phyloP scores from a whole-genome alignment of 2,329 filamentous ascomycete species.

The Hypomyces rosellus region DNA sequence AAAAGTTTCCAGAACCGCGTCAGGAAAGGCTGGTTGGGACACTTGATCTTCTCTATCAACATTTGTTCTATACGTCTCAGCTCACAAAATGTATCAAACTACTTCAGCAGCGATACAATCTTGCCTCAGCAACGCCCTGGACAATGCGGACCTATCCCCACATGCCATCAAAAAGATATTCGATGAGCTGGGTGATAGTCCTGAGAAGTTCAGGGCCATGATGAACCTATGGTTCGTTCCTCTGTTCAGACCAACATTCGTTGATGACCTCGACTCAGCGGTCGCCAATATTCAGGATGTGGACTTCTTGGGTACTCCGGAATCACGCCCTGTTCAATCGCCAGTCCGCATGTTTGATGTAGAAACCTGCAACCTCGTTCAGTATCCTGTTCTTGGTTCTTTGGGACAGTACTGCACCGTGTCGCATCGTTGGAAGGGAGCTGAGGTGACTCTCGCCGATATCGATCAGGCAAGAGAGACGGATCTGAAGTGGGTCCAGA shows the following conservation, averaged over 20 bases:
- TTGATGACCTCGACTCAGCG: not conserved
- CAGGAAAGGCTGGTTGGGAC: too few relatives aligned
- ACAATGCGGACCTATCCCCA: too few relatives aligned
- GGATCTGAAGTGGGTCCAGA: slow-evolving; percentile 2
- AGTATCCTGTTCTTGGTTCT: slow-evolving; percentile 1
- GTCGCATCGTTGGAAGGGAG: slow-evolving; percentile 10
- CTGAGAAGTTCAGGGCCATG: slow-evolving; percentile 7
- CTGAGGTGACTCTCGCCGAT: slow-evolving; percentile 2
- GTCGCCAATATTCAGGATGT: slow-evolving; percentile 4
- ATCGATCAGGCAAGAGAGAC: slow-evolving; percentile 3
- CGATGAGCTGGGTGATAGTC: slow-evolving; percentile 1
- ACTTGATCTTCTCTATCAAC: too few relatives aligned
- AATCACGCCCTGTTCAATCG: not conserved
- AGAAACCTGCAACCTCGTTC: slow-evolving; percentile 1
- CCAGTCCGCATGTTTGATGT: slow-evolving; percentile 8
- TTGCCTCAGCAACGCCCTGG: not conserved
- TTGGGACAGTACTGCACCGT: slow-evolving; percentile 9
- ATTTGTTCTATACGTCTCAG: too few relatives aligned
- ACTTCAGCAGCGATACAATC: too few relatives aligned
- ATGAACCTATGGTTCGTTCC: slow-evolving; percentile 12
- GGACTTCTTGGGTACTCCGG: slow-evolving; percentile 2
- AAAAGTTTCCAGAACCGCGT: too few relatives aligned
- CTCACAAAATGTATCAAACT: too few relatives aligned
- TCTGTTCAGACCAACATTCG: slow-evolving; percentile 5
- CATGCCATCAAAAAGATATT: slow-evolving; percentile 5